Evolutionary conservation across 257 asterid species (phyloP).

Genomic region (Scutellaria barbata): DNA sequence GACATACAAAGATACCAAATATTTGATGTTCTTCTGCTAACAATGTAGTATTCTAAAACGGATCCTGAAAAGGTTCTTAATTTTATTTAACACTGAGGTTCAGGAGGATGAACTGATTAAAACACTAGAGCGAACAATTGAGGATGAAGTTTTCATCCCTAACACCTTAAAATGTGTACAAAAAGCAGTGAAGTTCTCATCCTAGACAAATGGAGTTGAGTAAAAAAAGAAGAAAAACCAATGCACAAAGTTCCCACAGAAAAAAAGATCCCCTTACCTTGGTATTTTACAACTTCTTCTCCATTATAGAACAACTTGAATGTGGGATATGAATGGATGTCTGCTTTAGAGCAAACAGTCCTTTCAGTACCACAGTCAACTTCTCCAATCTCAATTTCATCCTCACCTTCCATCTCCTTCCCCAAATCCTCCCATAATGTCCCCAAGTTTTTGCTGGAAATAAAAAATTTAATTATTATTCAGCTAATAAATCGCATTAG

Average conservation of each 20-base stretch:
- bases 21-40: conserved; percentile 8
- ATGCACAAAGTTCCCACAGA: conserved; percentile 2
- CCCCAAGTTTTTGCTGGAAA: conserved; percentile 83
- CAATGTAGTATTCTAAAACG: neutral
- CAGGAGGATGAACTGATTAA: conserved; percentile 16
- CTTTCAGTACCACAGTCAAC: conserved; percentile 83
- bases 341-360: conserved; percentile 82
- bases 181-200: neutral
- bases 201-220: conserved; percentile 27
- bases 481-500: conserved; percentile 21
- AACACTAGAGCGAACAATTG: conserved; percentile 12
- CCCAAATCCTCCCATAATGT: conserved; percentile 98
- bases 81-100: neutral
- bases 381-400: conserved; percentile 94
- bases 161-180: conserved; percentile 1
- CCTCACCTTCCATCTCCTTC: conserved; percentile 92
- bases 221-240: neutral
- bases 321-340: conserved; percentile 96
- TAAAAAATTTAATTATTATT: conserved; percentile 19
- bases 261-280: conserved; percentile 55
- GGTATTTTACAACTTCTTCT: conserved; percentile 81
- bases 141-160: conserved; percentile 1
- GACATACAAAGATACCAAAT: conserved; percentile 24
- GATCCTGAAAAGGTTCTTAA: neutral
- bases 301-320: conserved; percentile 95